Evolutionary conservation across 2,329 filamentous ascomycete genomes (phyloP).

Genomic region (Pseudopithomyces maydicus): DNA sequence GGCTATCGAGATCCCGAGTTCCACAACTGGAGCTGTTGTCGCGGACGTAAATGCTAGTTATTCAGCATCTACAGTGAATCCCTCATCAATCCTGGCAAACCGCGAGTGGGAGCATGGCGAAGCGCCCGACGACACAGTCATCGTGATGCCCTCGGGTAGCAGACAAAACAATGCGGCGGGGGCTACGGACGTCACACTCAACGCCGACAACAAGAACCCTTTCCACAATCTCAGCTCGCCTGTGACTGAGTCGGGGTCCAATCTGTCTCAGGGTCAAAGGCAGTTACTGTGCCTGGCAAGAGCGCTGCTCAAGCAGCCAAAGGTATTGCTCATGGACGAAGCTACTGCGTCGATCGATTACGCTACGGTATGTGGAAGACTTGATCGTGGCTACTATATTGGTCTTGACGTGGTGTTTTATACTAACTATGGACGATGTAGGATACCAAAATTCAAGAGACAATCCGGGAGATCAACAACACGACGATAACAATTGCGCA

Average conservation of each 20-base stretch:
- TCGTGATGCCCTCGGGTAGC: conserved; percentile 35
- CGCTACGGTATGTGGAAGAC: conserved; percentile 59
- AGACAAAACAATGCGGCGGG: conserved; percentile 32
- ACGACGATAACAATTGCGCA: conserved; percentile 98
- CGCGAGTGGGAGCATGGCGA: conserved; percentile 35
- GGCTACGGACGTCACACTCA: conserved; percentile 32
- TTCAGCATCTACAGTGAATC: conserved; percentile 38
- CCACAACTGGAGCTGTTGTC: conserved; percentile 28
- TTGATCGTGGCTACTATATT: background rate
- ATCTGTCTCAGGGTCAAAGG: conserved; percentile 93
- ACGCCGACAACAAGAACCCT: conserved; percentile 86
- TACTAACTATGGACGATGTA: background rate
- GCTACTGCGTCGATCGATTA: conserved; percentile 98
- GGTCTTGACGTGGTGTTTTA: background rate
- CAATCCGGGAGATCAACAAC: conserved; percentile 86
- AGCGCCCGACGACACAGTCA: conserved; percentile 34
- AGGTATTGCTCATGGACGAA: conserved; percentile 98
- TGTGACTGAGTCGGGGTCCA: conserved; percentile 88
- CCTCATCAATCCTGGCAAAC: conserved; percentile 37
- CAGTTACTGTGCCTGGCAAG: conserved; percentile 93
- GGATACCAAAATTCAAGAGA: conserved; percentile 94
- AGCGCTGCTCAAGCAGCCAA: conserved; percentile 87
- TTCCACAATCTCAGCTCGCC: conserved; percentile 85
- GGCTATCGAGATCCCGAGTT: conserved; percentile 41
- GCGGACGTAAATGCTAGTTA: conserved; percentile 34